Percentiles rank a stretch among this genome's conserved stretches.
phyloP scores from a whole-genome alignment of 1,139 yeast species.

The Yamadazyma kanchanaburiensis region DNA sequence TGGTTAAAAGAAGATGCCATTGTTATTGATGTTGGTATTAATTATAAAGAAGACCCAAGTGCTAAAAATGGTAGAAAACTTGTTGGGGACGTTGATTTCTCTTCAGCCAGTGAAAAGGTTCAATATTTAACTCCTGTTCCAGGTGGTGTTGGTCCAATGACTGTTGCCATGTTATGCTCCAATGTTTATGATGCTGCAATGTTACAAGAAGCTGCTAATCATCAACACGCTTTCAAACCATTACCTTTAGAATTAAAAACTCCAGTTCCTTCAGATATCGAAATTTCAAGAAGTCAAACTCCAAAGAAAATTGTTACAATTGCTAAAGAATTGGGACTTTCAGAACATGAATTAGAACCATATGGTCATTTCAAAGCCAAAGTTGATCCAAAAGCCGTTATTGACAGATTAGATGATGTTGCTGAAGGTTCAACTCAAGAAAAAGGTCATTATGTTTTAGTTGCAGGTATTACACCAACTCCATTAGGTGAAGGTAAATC shows the following conservation, averaged over 20 bases:
- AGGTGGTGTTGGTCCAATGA: constrained; percentile 91
- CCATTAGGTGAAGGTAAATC: constrained; percentile 84
- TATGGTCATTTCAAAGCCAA: constrained; percentile 77
- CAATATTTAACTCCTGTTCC: constrained; percentile 77
- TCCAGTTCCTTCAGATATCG: constrained; percentile 79
- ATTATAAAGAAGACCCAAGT: constrained; percentile 60
- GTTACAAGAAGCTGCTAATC: constrained; percentile 47
- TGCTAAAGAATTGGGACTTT: constrained; percentile 63
- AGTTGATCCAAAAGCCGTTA: constrained; percentile 53
- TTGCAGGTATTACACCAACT: constrained; percentile 81
- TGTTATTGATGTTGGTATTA: constrained; percentile 78
- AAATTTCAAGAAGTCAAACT: constrained; percentile 66
- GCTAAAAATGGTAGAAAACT: constrained; percentile 64
- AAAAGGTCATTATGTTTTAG: constrained; percentile 64
- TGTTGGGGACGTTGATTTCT: constrained; percentile 77
- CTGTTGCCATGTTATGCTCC: constrained; percentile 76
- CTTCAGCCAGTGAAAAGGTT: constrained; percentile 52
- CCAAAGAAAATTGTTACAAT: constrained; percentile 65
- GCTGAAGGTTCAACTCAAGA: constrained; percentile 43
- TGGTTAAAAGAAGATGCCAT: constrained; percentile 69
- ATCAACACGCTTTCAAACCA: constrained; percentile 44
- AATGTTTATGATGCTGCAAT: constrained; percentile 68
- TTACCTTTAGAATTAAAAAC: constrained; percentile 45
- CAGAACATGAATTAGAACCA: constrained; percentile 62
- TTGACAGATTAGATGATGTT: constrained; percentile 55